Conservation (phyloP, 2,329 filamentous ascomycete genomes). For the Trichoderma koningiopsis region DNA sequence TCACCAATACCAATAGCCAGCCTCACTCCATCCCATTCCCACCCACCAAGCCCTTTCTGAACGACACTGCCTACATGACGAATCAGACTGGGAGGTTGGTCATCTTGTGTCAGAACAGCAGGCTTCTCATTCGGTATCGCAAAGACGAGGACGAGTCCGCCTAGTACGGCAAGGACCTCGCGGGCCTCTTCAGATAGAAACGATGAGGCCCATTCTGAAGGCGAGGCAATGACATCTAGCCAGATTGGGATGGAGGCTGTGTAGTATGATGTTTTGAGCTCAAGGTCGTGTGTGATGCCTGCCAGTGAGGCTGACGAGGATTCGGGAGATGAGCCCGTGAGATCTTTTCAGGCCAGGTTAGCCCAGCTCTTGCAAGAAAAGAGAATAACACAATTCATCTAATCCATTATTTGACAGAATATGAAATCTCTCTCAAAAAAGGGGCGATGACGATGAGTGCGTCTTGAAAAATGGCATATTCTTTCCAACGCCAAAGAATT, state of each 20-base stretch:
- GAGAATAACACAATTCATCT: not conserved
- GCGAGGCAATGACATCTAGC: constrained; percentile 62
- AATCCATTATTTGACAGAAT: not conserved
- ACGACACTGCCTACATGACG: constrained; percentile 57
- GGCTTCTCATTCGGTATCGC: constrained; percentile 29
- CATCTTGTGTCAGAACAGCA: constrained; percentile 18
- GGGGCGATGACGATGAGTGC: not conserved
- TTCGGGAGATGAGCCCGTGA: constrained; percentile 52
- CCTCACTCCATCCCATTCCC: constrained; percentile 65
- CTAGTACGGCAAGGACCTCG: constrained; percentile 63
- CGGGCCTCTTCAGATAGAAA: constrained; percentile 63
- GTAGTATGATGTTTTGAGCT: constrained; percentile 64
- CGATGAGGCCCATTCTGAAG: constrained; percentile 57
- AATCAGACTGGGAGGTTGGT: constrained; percentile 47
- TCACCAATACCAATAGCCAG: constrained; percentile 60
- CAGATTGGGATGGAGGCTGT: constrained; percentile 62
- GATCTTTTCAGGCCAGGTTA: constrained; percentile 42
- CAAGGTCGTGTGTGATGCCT: constrained; percentile 60
- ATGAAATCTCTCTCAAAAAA: not conserved
- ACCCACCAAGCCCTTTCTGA: constrained; percentile 59
- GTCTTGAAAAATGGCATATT: not conserved
- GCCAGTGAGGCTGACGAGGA: constrained; percentile 51
- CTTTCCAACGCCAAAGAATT: not conserved
- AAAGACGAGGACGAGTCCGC: constrained; percentile 56
- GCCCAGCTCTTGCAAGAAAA: not conserved